Evolutionary conservation across 352 stramenopile species (phyloP), one percentile per base, ranked within the genome.

Genomic region (Phytophthora tubulina): DNA sequence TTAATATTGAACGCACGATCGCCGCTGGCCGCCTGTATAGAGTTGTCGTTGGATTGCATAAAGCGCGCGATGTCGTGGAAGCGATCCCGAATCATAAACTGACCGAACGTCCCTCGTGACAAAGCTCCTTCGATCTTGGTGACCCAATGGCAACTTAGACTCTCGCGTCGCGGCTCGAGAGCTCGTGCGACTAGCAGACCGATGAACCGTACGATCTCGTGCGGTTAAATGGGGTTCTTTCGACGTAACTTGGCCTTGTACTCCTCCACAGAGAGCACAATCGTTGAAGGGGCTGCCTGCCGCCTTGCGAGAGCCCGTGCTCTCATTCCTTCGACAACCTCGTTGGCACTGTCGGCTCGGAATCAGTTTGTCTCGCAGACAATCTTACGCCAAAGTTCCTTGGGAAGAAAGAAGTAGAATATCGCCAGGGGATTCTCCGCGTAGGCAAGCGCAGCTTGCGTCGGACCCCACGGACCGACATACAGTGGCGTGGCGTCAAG

Each of bases 371-470:
- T n/a, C 7, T 52, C 21, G 2, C 11, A 21, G 4, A 17, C 21
- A n/a, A 52, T 56, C 21, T 32, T 56, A 0, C 57, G 57, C 57
- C 45, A 65, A 14, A 50, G 21, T 14, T 65, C 57, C 33, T 49
- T 65, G 10, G 45, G 57, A 2, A 65, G 27, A 14, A 65, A 56
- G 33, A 56, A 65, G 35, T 56, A 56, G 15, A 65, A 65, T 8
- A 50, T 50, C 5, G 57, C 45, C 2, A 65, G 45, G 1, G 45
- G 45, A 10, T 32, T 56, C 3, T 41, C 33, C 9, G 45, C 45
- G 13, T 65, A 57, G 1, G 45, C 45, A 1, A 65, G 35, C 8
- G 45, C 57, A 35, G 57, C 45, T 41, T 17, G 21, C n/a, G 44
- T 65, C 14, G 57, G 45, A 0, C 45, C 44, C 4, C 0, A 56